Evolutionary conservation across 1,139 yeast genomes (phyloP).

Genomic region (Geotrichum australiense): DNA sequence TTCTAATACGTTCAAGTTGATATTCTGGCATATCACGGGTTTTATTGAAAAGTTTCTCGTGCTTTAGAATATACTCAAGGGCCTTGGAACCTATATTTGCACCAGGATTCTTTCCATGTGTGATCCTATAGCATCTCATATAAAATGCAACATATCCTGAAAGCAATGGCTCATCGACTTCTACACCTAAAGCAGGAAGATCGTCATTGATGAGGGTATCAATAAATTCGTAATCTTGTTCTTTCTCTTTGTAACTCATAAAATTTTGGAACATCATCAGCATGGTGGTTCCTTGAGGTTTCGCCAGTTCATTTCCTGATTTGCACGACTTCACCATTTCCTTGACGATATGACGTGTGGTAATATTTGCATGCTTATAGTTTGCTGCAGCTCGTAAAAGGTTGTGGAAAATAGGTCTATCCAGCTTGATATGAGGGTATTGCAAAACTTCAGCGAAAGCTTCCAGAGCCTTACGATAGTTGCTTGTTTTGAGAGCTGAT

Average conservation of each 20-base stretch:
- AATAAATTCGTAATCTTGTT: slow-evolving; percentile 10
- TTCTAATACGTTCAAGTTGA: slow-evolving; percentile 6
- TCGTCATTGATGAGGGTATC: slow-evolving; percentile 7
- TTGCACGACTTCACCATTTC: slow-evolving; percentile 7
- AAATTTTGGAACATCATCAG: slow-evolving; percentile 12
- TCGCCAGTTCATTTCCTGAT: slow-evolving; percentile 8
- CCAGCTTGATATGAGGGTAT: slow-evolving; percentile 9
- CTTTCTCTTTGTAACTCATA: slow-evolving; percentile 8
- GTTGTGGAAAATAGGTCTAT: slow-evolving; percentile 13
- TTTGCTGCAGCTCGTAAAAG: slow-evolving; percentile 11
- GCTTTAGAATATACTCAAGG: slow-evolving; percentile 5
- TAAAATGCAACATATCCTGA: slow-evolving; percentile 14
- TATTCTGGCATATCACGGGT: background rate
- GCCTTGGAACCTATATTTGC: slow-evolving; percentile 6
- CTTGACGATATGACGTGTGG: slow-evolving; percentile 8
- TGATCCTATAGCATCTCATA: slow-evolving; percentile 7
- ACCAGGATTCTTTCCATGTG: slow-evolving; percentile 12
- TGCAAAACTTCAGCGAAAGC: slow-evolving; percentile 4
- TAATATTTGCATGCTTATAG: slow-evolving; percentile 1
- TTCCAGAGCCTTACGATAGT: slow-evolving; percentile 3
- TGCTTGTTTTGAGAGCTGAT: slow-evolving; percentile 15
- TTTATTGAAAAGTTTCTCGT: slow-evolving; percentile 4
- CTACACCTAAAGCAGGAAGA: slow-evolving; percentile 10
- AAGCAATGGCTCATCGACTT: slow-evolving; percentile 11
- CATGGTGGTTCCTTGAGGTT: slow-evolving; percentile 10